Evolutionary conservation across 108 stramenopile species (phyloP), one percentile per base, ranked within the genome.

Genomic region (Nitzschia palea): DNA sequence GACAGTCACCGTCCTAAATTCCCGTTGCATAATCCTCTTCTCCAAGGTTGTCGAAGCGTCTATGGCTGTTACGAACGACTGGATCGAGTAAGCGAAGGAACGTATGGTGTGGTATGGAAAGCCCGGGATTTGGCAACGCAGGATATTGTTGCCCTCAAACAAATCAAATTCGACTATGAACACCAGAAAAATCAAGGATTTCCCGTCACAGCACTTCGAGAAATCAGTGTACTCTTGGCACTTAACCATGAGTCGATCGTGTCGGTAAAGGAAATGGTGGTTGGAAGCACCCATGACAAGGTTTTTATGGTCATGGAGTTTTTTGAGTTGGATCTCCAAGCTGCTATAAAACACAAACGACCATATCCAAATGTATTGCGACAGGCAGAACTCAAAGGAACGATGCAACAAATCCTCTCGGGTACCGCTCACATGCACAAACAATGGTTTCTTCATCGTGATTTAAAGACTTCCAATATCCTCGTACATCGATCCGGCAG

Each of bases 91-190:
- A 92, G 90, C 37, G 96, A 96, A 67, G 97, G 97, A 2, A 94
- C 97, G 2, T 98, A 97, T 67, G 97, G 97, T 2, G 80, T 98
- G 30, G 97, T 98, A 3, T 98, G 95, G 90, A 94, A 90, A 57
- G 97, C 95, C 15, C 71, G 75, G 8, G 94, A 95, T 43, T 72
- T 86, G 65, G 78, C 82, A 4, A 88, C 87, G 15, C 53, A 78
- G 35, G 80, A 90, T 67, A 80, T 94, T 55, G 95, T 96, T 8
- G 97, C 97, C 0, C 65, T 97, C 18, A 97, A 97, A 72, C 89
- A 94, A 72, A 94, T 98, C 69, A 93, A 96, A 55, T 93, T 98
- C 55, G 79, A 88, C 20, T 44, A 42, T 10, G 88, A 77, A 14
- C 55, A 70, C 1, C 52, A 68, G 55, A 78, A 68, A 12, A 88